phyloP scores from a whole-genome alignment of 2,329 filamentous ascomycete species.

The Fusarium subglutinans region DNA sequence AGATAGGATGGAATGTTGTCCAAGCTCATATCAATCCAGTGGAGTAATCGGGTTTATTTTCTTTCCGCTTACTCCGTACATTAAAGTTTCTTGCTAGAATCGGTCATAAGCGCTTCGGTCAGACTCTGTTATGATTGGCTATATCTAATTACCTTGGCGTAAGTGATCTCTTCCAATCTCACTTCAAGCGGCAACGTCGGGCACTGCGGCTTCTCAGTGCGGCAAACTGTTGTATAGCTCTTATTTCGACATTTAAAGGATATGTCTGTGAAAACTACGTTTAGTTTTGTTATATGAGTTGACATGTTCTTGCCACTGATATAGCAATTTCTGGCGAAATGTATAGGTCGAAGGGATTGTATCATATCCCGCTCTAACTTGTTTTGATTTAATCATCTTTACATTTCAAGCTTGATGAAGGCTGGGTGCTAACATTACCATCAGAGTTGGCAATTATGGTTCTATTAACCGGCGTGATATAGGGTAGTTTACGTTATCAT shows the following conservation, averaged over 20 bases:
- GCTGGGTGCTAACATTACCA: background rate
- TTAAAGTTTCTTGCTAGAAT: background rate
- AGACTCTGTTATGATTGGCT: background rate
- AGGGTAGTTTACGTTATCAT: background rate
- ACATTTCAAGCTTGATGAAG: background rate
- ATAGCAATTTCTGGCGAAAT: background rate
- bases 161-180: background rate
- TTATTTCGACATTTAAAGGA: background rate
- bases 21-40: background rate
- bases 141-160: background rate
- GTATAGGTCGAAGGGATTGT: background rate
- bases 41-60: background rate
- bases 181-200: background rate
- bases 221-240: background rate
- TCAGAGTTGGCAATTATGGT: background rate
- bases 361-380: background rate
- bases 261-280: background rate
- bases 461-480: background rate
- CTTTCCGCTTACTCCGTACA: conserved; percentile 10
- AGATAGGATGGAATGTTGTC: conserved; percentile 3
- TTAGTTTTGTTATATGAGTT: background rate
- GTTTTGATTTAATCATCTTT: background rate
- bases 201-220: background rate
- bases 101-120: background rate
- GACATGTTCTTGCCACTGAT: background rate